Base-by-base conservation (phyloP, 31 red algal species). In the Odonthalia washingtoniensis region DNA sequence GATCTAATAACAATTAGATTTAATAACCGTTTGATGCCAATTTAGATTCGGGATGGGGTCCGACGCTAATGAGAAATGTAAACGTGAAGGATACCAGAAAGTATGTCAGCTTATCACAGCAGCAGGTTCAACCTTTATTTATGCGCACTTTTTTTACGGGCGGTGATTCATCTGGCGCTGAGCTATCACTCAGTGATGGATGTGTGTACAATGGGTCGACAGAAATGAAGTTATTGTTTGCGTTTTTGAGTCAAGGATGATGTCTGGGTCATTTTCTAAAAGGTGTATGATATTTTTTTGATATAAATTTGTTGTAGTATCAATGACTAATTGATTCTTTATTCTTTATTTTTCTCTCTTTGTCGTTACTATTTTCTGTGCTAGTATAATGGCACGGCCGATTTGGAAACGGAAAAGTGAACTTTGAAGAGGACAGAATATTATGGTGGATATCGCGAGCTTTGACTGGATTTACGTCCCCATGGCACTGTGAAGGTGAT, bases 41-140 rank as follows among this genome's bases (percentile, higher is more conserved):
- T 27, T 96, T 92, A 78, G 80, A 92, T 79, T 89, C 94, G 0
- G 94, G 94, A 1, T 96, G 94, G 94, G 92, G 92, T 34, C 80
- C 84, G 26, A 34, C 38, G 30, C 28, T 43, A 24, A 74, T 89
- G 66, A 30, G 92, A 89, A 40, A 53, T 96, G 84, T 75, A 85
- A 26, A 77, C 85, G 84, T 9, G 89, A 91, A 53, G 73, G 70
- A 32, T 78, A 38, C 4, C 72, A 89, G 37, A 74, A 84, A 26
- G 67, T 70, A 30, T 64, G 92, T 37, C 44, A 24, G 21, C 2
- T 96, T n/a, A 74, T 46, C 40, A 78, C 83, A 62, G 84, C 80
- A 14, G n/a, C n/a, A n/a, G n/a, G n/a, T n/a, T n/a, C n/a, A n/a
- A n/a, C n/a, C n/a, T n/a, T n/a, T n/a, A n/a, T 62, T 61, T 96